A percentile compares a stretch with the other conserved stretches of the same genome.
These are phyloP conservation scores for Apophysomyces trapeziformis DNA, from an alignment of 371 early-diverging fungal species.

Conservation along the genomic window DNA sequence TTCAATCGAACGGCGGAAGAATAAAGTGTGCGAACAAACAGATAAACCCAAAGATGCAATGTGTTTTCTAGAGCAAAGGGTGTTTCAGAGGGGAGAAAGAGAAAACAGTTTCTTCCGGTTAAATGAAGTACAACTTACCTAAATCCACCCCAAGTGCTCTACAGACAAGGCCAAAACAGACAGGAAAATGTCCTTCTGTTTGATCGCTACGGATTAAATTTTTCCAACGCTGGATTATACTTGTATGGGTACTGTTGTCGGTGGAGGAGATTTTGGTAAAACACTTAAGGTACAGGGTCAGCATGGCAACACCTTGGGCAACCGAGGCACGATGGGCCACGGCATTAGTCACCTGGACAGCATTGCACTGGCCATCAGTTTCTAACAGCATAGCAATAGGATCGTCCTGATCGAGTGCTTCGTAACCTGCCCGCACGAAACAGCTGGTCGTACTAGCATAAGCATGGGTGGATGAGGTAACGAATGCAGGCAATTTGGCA, in stretches of 20 bases:
- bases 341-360: slow-evolving; percentile 64
- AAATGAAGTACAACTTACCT: slow-evolving; percentile 31
- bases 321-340: slow-evolving; percentile 74
- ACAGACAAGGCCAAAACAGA: slow-evolving; percentile 73
- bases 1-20: slow-evolving; percentile 92
- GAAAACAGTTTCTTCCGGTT: too few relatives aligned
- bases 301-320: slow-evolving; percentile 73
- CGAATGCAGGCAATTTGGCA: slow-evolving; percentile 45
- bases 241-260: slow-evolving; percentile 17
- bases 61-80: slow-evolving; percentile 57
- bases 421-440: slow-evolving; percentile 68
- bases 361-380: slow-evolving; percentile 61
- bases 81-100: background rate
- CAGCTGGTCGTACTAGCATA: slow-evolving; percentile 72
- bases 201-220: slow-evolving; percentile 54
- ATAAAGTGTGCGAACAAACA: slow-evolving; percentile 80
- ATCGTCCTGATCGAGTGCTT: slow-evolving; percentile 40
- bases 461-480: slow-evolving; percentile 59
- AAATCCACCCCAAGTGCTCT: slow-evolving; percentile 59
- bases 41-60: slow-evolving; percentile 77
- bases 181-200: slow-evolving; percentile 70
- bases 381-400: slow-evolving; percentile 41
- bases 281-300: slow-evolving; percentile 65
- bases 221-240: slow-evolving; percentile 59
- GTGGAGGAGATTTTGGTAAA: slow-evolving; percentile 38